phyloP scores from a whole-genome alignment of 1,284 basidiomycete species.

The Tilletia setariae region DNA sequence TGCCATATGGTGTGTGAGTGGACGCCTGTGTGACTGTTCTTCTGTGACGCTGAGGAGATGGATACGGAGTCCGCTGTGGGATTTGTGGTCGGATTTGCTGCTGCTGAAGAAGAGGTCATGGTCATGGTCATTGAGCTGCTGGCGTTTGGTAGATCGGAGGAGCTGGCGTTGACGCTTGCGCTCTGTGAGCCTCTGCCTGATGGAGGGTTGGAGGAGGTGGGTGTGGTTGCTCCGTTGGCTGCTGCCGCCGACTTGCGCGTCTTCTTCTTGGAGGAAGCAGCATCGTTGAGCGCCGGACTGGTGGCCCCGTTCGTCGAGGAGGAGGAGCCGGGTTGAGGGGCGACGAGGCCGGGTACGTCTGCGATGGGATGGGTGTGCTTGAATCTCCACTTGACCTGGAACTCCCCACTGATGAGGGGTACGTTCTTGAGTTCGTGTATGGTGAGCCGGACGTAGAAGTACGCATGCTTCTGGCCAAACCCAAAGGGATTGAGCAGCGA shows the following conservation, averaged over 20 bases:
- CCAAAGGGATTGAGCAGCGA: slow-evolving; percentile 42
- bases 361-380: slow-evolving; percentile 60
- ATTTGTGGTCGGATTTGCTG: slow-evolving; percentile 17
- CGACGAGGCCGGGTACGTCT: slow-evolving; percentile 13
- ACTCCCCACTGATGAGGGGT: slow-evolving; percentile 71
- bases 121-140: neutral
- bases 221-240: neutral
- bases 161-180: slow-evolving; percentile 19
- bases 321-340: neutral
- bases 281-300: neutral
- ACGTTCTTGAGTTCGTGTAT: slow-evolving; percentile 73
- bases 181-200: neutral
- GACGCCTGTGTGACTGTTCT: slow-evolving; percentile 3
- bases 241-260: neutral
- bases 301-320: no score
- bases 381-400: slow-evolving; percentile 72
- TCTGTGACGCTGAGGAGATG: slow-evolving; percentile 25
- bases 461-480: slow-evolving; percentile 61
- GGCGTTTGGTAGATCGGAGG: slow-evolving; percentile 19
- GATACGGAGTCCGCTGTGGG: slow-evolving; percentile 8
- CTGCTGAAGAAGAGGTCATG: neutral
- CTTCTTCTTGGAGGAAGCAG: neutral
- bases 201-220: neutral
- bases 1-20: neutral
- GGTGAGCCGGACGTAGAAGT: slow-evolving; percentile 66